Evolutionary conservation across 306 rosid species (phyloP).

Genomic region (Cucurbita moschata): DNA sequence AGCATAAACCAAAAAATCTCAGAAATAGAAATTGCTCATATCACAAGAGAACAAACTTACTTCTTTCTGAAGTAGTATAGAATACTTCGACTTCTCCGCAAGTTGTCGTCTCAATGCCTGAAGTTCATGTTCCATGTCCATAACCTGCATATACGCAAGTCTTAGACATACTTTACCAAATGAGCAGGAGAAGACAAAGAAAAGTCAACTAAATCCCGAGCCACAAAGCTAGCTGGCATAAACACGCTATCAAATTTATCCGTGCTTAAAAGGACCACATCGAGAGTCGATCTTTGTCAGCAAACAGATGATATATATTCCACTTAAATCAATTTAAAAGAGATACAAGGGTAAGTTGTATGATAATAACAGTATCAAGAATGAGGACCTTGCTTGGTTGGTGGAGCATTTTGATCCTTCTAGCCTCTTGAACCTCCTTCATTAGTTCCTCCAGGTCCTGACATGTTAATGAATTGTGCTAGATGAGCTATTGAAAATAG

Average conservation of each 20-base stretch:
- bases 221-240: no score
- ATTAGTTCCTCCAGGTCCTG: slow-evolving; percentile 80
- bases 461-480: slow-evolving; percentile 14
- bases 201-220: no score
- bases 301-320: not conserved
- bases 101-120: slow-evolving; percentile 75
- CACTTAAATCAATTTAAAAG: not conserved
- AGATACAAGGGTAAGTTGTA: not conserved
- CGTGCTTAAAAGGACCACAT: not conserved
- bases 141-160: slow-evolving; percentile 39
- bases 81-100: slow-evolving; percentile 61
- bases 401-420: slow-evolving; percentile 89
- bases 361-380: not conserved
- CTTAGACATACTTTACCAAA: not conserved
- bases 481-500: slow-evolving; percentile 1
- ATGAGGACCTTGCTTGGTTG: slow-evolving; percentile 80
- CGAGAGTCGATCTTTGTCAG: not conserved
- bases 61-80: slow-evolving; percentile 71
- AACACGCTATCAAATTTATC: not conserved
- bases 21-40: not conserved
- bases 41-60: slow-evolving; percentile 16
- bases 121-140: slow-evolving; percentile 97
- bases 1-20: no score
- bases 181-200: no score
- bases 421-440: slow-evolving; percentile 97